Base-by-base conservation (phyloP, 2,329 filamentous ascomycete genomes). In the Venturiaceae sp. region DNA sequence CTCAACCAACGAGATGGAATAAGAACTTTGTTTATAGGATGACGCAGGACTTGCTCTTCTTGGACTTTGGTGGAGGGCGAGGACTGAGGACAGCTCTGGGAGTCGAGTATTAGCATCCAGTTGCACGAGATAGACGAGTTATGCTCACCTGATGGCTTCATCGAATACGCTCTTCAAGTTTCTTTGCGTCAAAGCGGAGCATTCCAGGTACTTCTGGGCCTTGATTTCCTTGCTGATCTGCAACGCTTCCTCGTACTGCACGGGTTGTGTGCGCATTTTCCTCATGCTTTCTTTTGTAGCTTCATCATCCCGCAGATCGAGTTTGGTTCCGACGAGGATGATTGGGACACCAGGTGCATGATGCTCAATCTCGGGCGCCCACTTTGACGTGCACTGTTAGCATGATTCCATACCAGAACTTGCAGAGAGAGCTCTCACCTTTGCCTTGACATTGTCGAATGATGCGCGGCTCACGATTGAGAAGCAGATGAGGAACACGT, bases 111-210 rank as follows among this genome's bases (percentile, higher is more conserved):
- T 16, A 34, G 55, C 16, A 34, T 53, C 19, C 16, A n/a, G 36
- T 11, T 11, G 36, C 11, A 39, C n/a, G 36, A n/a, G n/a, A n/a
- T 39, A 39, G 36, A 39, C 11, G 23, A 5, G 30, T n/a, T 13
- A 53, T 37, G 32, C 86, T 66, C 77, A 97, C 94, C 94, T 87
- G 71, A 99, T 99, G 34, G 94, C 94, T 76, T 96, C 92, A 70
- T 99, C 94, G 71, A 99, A 99, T 53, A 99, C 94, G 68, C 90
- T 95, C 85, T 99, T 99, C 66, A 99, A 76, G 74, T 96, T 96
- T 69, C 92, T 82, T 79, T 97, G 94, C 37, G 94, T 99, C 65
- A 99, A 79, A 53, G 94, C 94, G 56, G 94, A 97, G 77, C 94
- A 99, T 77, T 99, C 94, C 44, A 97, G 82, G 76, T 99, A 99